Base-by-base conservation (phyloP, 2,329 filamentous ascomycete species). In the Monosporascus cannonballus region DNA sequence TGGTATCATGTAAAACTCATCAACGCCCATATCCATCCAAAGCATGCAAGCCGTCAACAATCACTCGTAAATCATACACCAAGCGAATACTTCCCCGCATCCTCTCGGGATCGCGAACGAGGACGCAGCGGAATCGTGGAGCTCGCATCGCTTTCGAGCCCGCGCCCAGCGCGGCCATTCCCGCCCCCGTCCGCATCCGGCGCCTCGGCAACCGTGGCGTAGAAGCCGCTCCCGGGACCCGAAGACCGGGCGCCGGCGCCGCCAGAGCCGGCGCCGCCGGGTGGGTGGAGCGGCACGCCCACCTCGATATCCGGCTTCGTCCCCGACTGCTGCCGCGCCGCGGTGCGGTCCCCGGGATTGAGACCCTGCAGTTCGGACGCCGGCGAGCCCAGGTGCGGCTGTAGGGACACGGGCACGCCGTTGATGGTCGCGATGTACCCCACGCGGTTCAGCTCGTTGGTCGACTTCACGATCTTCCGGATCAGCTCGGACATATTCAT, bases 401-500 rank as follows among this genome's bases (percentile, higher is more conserved):
- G 18, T 42, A 18, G 20, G 39, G 39, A 3, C 17, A 42, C 17
- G 20, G 39, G 7, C 9, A 42, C 39, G 39, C 39, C 39, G 39
- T 42, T 1, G 20, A 42, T 24, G n/a, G 39, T 42, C n/a, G 39
- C 1, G 18, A 42, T 5, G 39, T 24, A 42, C 9, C 18, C 7
- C 8, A 42, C 39, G 39, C 39, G 18, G 18, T 42, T 42, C 18
- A 42, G 39, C 20, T 42, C 39, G 20, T 48, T 48, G 25, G 46
- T 36, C 5, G 51, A 30, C 34, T 50, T 54, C 38, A 67, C 65
- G 39, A 71, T 65, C 56, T 71, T 72, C 25, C 60, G 70, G 54
- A 77, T 75, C 25, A 79, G 69, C 53, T 75, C 73, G 53, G 76
- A 74, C 71, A 78, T 76, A 48, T 71, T 73, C 71, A 78, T 74